phyloP scores from a whole-genome alignment of 2,329 filamentous ascomycete genomes.

The Fusarium siculi region DNA sequence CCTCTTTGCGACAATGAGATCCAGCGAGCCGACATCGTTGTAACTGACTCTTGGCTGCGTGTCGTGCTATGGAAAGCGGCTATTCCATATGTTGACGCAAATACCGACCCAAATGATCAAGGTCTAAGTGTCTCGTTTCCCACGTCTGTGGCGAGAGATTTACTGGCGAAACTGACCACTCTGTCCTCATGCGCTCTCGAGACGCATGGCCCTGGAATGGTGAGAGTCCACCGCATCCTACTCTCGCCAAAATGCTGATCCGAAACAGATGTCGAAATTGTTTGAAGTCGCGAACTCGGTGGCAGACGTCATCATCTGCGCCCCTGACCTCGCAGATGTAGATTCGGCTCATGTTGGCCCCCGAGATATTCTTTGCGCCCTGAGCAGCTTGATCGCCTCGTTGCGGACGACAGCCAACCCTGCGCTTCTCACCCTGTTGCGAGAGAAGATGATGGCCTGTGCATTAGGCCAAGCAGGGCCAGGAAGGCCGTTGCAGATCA shows the following conservation, averaged over 20 bases:
- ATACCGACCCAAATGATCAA: constrained; percentile 15
- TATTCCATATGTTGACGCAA: constrained; percentile 11
- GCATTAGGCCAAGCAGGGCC: constrained; percentile 10
- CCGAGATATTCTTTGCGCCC: constrained; percentile 8
- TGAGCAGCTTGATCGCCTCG: constrained; percentile 16
- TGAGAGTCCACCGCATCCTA: not conserved
- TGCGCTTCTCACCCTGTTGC: not conserved
- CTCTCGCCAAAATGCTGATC: not conserved
- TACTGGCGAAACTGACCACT: constrained; percentile 14
- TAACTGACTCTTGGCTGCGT: constrained; percentile 20
- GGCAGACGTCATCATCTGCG: constrained; percentile 25
- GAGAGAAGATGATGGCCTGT: constrained; percentile 25
- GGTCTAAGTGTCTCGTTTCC: constrained; percentile 21
- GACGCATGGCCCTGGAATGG: constrained; percentile 23
- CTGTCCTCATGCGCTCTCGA: constrained; percentile 18
- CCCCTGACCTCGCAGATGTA: constrained; percentile 16
- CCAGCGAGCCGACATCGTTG: constrained; percentile 15
- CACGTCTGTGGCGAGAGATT: constrained; percentile 15
- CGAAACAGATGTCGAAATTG: constrained; percentile 10
- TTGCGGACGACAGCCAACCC: constrained; percentile 14
- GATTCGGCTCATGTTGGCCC: constrained; percentile 11
- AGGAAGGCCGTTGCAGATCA: constrained; percentile 4
- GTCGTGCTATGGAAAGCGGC: constrained; percentile 27
- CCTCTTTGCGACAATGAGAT: constrained; percentile 17
- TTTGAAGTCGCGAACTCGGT: constrained; percentile 29